These are phyloP conservation scores for Prasinococcaceae sp. DNA, from an alignment of 139 green algal species.

Conservation along the genomic window DNA sequence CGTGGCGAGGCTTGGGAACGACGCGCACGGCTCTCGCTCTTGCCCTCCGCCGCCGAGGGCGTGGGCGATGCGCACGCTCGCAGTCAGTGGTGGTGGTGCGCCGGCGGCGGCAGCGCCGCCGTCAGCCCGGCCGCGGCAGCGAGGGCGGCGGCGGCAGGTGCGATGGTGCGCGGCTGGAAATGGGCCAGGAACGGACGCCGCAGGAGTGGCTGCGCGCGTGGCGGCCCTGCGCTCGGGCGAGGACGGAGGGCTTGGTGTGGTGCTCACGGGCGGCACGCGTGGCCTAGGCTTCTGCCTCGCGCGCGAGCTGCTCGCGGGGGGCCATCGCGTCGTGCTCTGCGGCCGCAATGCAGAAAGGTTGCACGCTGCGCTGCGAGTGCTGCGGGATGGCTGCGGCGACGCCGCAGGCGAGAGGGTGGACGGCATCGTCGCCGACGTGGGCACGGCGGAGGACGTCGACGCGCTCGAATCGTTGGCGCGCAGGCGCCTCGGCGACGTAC, in stretches of 20 bases:
- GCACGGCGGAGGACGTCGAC: not conserved
- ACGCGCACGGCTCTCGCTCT: too few species aligned
- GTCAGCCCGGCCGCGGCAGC: too few species aligned
- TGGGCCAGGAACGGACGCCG: too few species aligned
- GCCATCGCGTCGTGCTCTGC: not conserved
- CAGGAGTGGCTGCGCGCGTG: not conserved
- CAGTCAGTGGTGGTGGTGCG: too few species aligned
- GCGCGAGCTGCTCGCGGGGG: not conserved
- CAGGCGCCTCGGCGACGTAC: not conserved
- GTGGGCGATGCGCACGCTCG: too few species aligned
- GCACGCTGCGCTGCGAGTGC: not conserved
- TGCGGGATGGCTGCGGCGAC: not conserved
- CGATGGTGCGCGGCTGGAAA: not conserved
- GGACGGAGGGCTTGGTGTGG: too few species aligned
- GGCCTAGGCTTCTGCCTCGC: slow-evolving; percentile 1
- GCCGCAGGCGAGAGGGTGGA: not conserved
- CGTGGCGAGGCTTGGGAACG: too few species aligned
- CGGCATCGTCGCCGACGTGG: not conserved
- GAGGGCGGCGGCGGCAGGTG: too few species aligned
- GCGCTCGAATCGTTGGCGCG: not conserved
- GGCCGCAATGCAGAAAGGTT: not conserved
- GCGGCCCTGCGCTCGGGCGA: too few species aligned
- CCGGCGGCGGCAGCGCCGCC: too few species aligned
- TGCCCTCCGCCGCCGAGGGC: too few species aligned
- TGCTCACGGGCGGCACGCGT: slow-evolving; percentile 1